Base-by-base conservation (phyloP, 805 yeast genomes). In the Kuraishia hungarica region DNA sequence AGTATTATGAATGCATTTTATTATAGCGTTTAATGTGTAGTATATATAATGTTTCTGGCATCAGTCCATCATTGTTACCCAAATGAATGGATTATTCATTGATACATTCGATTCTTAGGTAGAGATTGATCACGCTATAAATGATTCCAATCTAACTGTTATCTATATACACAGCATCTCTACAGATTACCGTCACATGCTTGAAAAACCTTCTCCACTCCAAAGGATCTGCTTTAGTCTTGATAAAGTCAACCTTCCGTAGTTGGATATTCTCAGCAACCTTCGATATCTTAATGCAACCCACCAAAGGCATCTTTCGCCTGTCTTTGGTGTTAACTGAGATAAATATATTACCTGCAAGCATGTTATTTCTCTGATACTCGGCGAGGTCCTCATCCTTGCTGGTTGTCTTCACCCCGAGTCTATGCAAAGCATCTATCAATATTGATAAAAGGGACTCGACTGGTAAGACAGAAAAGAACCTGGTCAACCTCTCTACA, bases 181-280 rank as follows among this genome's bases (percentile, higher is more conserved):
- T 77, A 60, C 87, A 82, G n/a, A 77, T 63, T 11, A 80, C 65
- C 1, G 84, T 78, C 29, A 83, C 73, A 51, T 75, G 74, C 62
- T 83, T 82, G 68, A 86, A 86, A 20, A 86, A 69, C 17, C 83
- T 68, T 66, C 91, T 74, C 91, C 91, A 86, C 64, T 86, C 91
- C 48, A 86, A 64, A 0, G 91, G 90, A 67, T 86, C 90, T 0
- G 87, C 89, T 39, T 76, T 75, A 2, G 76, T 70, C 59, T 81
- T 81, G 43, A 77, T 66, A 60, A 86, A 84, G 54, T 78, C 81
- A 0, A 86, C 73, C 53, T 76, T 78, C 56, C 79, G 75, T 53
- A 77, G 69, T 11, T 66, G 64, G 53, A 70, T 60, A 28, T 71
- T 70, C 35, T 72, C 75, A 0, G 68, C 67, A 55, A 78, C 63